Base-by-base conservation (phyloP, 768 basidiomycete species). In the Termitomyces sp. region DNA sequence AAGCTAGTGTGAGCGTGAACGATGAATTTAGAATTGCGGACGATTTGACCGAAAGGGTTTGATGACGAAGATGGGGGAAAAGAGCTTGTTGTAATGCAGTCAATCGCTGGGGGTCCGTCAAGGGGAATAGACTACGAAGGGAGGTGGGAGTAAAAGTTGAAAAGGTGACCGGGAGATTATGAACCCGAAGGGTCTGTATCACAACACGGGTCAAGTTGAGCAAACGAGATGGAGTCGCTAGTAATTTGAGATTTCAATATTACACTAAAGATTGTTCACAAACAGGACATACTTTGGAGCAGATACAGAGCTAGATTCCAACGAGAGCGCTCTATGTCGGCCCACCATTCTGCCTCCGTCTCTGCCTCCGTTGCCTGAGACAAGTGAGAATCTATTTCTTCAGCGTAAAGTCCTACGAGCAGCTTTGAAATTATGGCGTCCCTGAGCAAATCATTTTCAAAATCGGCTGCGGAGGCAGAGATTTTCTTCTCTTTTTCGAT, bases 331-430 rank as follows among this genome's bases (percentile, higher is more conserved):
- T 88, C 86, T 46, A 90, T 71, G 34, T 85, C 81, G 15, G 81
- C 80, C 95, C 95, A 98, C 89, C 91, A 97, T 49, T 90, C 84
- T 20, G 91, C 85, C 67, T 94, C 92, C 7, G 79, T 73, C 66
- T 95, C 93, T 12, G 87, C 84, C 38, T 85, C 72, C 9, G 83
- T 77, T 1, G 94, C 91, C 67, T 92, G 85, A 10, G 77, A 69
- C 61, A 96, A 72, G 60, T 86, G 84, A 25, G 77, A 68, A 63
- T 92, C 83, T 67, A 95, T 73, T 1, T 85, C 81, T 57, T 88
- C 81, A 5, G 84, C 76, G 68, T 93, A 94, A 15, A 91, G 62
- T 8, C 80, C 80, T 5, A 85, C 77, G 0, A 83, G 73, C 4
- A 88, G 66, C 68, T 80, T 84, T 42, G 75, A 72, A 7, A 83